phyloP scores from a whole-genome alignment of 306 rosid genomes.

The Vicia faba region DNA sequence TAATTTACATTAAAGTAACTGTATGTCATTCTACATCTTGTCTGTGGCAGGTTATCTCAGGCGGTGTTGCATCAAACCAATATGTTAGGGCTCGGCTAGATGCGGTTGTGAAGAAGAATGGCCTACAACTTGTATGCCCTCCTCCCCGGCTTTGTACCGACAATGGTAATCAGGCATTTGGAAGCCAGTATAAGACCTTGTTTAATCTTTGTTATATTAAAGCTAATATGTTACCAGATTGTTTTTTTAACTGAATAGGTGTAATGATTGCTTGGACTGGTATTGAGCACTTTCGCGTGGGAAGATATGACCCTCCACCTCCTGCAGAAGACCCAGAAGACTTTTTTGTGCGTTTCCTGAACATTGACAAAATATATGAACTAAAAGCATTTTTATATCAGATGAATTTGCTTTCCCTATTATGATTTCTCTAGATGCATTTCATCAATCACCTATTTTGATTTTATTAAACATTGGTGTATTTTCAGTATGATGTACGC shows the following conservation, averaged over 20 bases:
- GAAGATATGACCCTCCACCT: conserved; percentile 95
- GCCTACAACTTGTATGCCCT: conserved; percentile 81
- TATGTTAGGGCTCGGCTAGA: conserved; percentile 79
- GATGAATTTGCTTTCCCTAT: conserved; percentile 20
- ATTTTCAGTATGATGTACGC: conserved; percentile 73
- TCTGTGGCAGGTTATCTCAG: conserved; percentile 77
- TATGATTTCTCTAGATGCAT: conserved; percentile 12
- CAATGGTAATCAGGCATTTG: conserved; percentile 60
- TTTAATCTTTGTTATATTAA: conserved; percentile 6
- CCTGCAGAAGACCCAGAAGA: conserved; percentile 87
- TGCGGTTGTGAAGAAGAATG: conserved; percentile 64
- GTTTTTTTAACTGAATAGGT: conserved; percentile 51
- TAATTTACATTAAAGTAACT: conserved; percentile 24
- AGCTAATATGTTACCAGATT: conserved; percentile 9
- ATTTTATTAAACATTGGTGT: conserved; percentile 3
- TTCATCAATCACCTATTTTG: not conserved
- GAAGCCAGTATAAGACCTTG: not conserved
- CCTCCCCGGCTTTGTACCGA: conserved; percentile 97
- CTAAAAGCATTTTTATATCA: conserved; percentile 5
- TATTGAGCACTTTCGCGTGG: conserved; percentile 79
- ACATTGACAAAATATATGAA: conserved; percentile 23
- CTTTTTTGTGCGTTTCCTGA: conserved; percentile 60
- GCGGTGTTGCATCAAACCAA: conserved; percentile 95
- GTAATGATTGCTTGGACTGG: conserved; percentile 99
- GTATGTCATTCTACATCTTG: conserved; percentile 31